Evolutionary conservation across 208 protist genomes (phyloP).

Genomic region (Vickermania ingenoplastis): DNA sequence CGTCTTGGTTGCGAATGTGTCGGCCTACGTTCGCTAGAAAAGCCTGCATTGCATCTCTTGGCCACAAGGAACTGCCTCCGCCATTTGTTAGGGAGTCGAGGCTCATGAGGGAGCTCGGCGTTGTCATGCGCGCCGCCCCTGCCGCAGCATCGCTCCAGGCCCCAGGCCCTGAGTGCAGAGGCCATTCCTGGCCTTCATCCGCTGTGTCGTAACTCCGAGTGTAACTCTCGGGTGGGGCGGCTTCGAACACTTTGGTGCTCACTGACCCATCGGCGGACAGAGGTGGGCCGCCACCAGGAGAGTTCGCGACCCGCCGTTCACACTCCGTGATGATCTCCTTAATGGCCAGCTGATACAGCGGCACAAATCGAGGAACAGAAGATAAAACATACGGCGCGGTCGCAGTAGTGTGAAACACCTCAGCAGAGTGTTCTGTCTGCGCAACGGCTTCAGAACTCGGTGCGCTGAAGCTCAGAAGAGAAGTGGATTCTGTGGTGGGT

Average conservation of each 20-base stretch:
- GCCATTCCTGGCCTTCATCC: background rate
- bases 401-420: background rate
- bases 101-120: background rate
- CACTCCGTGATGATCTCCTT: conserved; percentile 65
- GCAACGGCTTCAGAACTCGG: background rate
- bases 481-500: background rate
- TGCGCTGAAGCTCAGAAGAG: background rate
- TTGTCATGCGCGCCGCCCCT: background rate
- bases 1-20: conserved; percentile 22
- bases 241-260: conserved; percentile 40
- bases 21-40: conserved; percentile 25
- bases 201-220: no score
- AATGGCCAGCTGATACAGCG: conserved; percentile 66
- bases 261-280: background rate
- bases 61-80: background rate
- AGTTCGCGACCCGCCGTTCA: conserved; percentile 51
- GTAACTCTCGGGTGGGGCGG: conserved; percentile 8
- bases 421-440: no score
- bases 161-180: background rate
- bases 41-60: conserved; percentile 13
- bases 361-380: conserved; percentile 24
- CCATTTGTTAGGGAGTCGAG: background rate
- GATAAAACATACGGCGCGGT: background rate
- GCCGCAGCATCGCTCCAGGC: background rate
- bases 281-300: conserved; percentile 5